These are phyloP conservation scores for Fagus crenata DNA, from an alignment of 306 rosid genomes.

Conservation along the genomic window DNA sequence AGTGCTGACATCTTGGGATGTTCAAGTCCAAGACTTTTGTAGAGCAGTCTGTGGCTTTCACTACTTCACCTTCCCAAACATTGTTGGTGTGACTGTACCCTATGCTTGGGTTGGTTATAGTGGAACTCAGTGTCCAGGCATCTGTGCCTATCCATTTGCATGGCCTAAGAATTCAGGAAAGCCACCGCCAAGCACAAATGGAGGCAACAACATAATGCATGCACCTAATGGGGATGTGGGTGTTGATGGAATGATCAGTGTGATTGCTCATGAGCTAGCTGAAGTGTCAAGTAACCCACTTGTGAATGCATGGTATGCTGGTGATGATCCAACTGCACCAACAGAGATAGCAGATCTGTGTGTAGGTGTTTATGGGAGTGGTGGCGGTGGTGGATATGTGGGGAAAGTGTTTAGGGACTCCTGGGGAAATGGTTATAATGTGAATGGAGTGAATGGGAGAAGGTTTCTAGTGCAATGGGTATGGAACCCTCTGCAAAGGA, in stretches of 20 bases:
- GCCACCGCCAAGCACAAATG: constrained; percentile 31
- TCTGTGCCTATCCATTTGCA: constrained; percentile 59
- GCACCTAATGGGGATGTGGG: constrained; percentile 56
- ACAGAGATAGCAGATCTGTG: constrained; percentile 60
- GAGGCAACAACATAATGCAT: constrained; percentile 35
- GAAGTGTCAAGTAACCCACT: constrained; percentile 52
- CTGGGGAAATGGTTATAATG: constrained; percentile 49
- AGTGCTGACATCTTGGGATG: constrained; percentile 42
- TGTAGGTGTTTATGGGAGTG: constrained; percentile 52
- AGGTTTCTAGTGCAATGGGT: constrained; percentile 54
- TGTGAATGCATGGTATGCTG: constrained; percentile 63
- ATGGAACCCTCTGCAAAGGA: constrained; percentile 48
- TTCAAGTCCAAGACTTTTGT: constrained; percentile 55
- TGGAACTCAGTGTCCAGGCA: constrained; percentile 54
- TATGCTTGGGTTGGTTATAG: constrained; percentile 58
- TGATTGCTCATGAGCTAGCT: constrained; percentile 58
- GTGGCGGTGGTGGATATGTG: constrained; percentile 57
- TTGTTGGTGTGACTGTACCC: constrained; percentile 50
- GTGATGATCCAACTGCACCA: constrained; percentile 56
- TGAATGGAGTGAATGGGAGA: constrained; percentile 50
- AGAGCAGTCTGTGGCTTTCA: constrained; percentile 62
- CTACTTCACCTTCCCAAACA: constrained; percentile 55
- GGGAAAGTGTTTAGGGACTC: constrained; percentile 42
- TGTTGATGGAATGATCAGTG: constrained; percentile 55
- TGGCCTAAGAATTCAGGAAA: constrained; percentile 38